phyloP scores from a whole-genome alignment of 352 stramenopile species.

The Elongisporangium anandrum region DNA sequence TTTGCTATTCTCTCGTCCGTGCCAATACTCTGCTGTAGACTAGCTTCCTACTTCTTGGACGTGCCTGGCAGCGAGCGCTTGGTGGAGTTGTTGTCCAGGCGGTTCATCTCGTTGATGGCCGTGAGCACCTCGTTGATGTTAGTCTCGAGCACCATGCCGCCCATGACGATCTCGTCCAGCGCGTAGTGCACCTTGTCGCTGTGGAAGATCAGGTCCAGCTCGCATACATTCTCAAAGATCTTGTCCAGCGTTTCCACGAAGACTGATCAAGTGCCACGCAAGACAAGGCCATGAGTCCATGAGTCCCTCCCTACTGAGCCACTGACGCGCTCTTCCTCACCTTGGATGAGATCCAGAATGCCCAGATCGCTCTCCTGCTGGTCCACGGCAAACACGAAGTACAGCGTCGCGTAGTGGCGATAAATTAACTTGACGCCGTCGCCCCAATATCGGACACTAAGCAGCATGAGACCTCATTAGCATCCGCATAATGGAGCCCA shows the following conservation, averaged over 20 bases:
- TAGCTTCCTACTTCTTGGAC: slow-evolving; percentile 47
- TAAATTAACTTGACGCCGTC: slow-evolving; percentile 99
- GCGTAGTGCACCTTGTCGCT: slow-evolving; percentile 97
- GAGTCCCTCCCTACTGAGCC: no score
- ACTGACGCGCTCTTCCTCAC: slow-evolving; percentile 14
- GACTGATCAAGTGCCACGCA: slow-evolving; percentile 32
- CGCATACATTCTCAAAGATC: slow-evolving; percentile 99
- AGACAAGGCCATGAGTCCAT: no score
- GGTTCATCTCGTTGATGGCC: slow-evolving; percentile 97
- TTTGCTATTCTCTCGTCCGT: neutral
- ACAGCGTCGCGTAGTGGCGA: slow-evolving; percentile 98
- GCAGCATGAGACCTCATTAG: slow-evolving; percentile 1
- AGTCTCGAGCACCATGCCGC: slow-evolving; percentile 99
- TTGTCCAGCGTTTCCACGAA: slow-evolving; percentile 97
- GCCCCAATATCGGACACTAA: slow-evolving; percentile 90
- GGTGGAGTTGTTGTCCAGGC: slow-evolving; percentile 82
- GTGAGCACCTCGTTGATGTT: slow-evolving; percentile 98
- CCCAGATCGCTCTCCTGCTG: slow-evolving; percentile 98
- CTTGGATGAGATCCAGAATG: slow-evolving; percentile 99
- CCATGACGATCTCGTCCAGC: slow-evolving; percentile 99
- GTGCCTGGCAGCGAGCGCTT: slow-evolving; percentile 72
- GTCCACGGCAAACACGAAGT: slow-evolving; percentile 99
- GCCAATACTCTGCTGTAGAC: neutral
- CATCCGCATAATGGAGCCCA: neutral
- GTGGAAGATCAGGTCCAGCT: slow-evolving; percentile 99